Percentiles rank a stretch among this genome's conserved stretches.
Conservation (phyloP, 441 rosid genomes). For the Mallotus repandus region DNA sequence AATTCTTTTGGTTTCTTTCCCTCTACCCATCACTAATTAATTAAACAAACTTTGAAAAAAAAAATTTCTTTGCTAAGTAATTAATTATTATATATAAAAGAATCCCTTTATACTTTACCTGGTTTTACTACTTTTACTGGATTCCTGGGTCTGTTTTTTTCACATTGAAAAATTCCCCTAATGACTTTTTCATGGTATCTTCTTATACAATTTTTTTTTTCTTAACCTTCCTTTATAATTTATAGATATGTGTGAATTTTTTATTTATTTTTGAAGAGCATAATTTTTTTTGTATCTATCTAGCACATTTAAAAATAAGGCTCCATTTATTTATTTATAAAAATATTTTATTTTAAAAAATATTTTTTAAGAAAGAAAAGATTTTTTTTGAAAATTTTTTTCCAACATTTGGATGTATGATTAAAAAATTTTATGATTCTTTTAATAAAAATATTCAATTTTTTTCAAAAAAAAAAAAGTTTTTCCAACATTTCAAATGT, state of each 20-base stretch:
- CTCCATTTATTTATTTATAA: too few relatives aligned
- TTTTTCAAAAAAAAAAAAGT: too few relatives aligned
- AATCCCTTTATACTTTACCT: slow-evolving; percentile 16
- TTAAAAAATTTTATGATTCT: too few relatives aligned
- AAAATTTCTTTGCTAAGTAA: slow-evolving; percentile 10
- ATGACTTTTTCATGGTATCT: slow-evolving; percentile 12
- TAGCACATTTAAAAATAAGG: too few relatives aligned
- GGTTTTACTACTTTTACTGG: slow-evolving; percentile 38
- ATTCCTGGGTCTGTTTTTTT: slow-evolving; percentile 36
- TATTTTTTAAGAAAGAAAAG: too few relatives aligned
- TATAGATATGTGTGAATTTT: slow-evolving; percentile 9
- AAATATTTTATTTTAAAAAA: too few relatives aligned
- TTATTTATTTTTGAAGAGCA: neutral
- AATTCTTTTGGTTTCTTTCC: neutral
- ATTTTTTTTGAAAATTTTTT: too few relatives aligned
- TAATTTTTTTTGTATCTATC: too few relatives aligned
- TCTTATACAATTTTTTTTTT: neutral
- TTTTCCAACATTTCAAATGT: too few relatives aligned
- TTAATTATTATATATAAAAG: slow-evolving; percentile 4
- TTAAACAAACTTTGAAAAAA: neutral
- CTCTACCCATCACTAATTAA: slow-evolving; percentile 18
- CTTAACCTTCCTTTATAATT: neutral
- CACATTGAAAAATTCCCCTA: neutral
- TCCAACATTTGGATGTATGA: too few relatives aligned
- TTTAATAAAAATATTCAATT: too few relatives aligned